Evolutionary conservation across 1,284 basidiomycete species (phyloP), one percentile per base, ranked within the genome.

Genomic region (Ceratobasidium sp.): DNA sequence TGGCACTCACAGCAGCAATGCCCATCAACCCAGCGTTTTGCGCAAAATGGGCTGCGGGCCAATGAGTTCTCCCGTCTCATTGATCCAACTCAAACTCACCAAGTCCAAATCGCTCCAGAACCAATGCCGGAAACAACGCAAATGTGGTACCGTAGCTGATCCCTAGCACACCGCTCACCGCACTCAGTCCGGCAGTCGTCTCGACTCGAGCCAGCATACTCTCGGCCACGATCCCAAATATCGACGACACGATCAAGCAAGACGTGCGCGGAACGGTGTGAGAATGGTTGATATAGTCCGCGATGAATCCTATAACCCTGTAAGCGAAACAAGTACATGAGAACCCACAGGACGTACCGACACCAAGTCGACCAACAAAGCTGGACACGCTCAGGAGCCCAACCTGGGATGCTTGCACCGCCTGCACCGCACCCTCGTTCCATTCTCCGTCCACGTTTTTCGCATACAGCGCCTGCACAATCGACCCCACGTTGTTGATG

Each of bases 401-500:
- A 0, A 98, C 95, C 78, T 97, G 94, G 1, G 87, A 84, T 0
- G 93, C 90, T 82, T 98, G 96, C 85, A 90, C 90, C 64, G 87
- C 86, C 1, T 89, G 85, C 0, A 94, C 89, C 74, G 85, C 84
- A 0, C 84, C 79, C 28, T 88, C 86, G 76, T 94, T 88, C 76
- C 91, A 93, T 1, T 84, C 77, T 45, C 52, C 50, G 32, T 89
- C 85, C 5, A 86, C 86, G 12, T 46, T 32, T 73, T 89, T 84
- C 12, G 90, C 87, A 74, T 89, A 94, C 12, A 98, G 84, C 0
- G 93, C 93, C 78, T 93, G 90, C 0, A 95, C 89, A 79, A 97
- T 94, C 0, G 92, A 91, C n/a, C 96, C 96, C 30, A 94, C 94
- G 76, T 98, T 98, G 82, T 97, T 97, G 83, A 97, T 97, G 77